Evolutionary conservation across 78 protist species (phyloP), one percentile per base, ranked within the genome.

Genomic region (Mantamonas sphyraenae): DNA sequence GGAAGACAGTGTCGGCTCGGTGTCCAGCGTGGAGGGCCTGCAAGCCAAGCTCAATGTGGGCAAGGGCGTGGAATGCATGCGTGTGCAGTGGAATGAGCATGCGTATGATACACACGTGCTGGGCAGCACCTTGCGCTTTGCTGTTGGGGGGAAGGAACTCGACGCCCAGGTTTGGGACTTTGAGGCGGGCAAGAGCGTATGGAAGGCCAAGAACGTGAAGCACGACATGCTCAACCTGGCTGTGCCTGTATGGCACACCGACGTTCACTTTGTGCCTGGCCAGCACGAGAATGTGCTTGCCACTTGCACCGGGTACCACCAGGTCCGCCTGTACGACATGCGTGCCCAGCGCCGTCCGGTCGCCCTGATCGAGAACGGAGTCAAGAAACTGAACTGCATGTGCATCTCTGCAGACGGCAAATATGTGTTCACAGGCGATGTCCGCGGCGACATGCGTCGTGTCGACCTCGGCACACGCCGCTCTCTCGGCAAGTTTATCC

Each of bases 241-340:
- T 10, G 65, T 60, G n/a, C 65, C 65, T 12, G 34, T 60, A 14
- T 60, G 65, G 65, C 24, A 9, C 10, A 24, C 50, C 30, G 65
- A 2, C 50, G 16, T 35, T 3, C 2, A 3, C 24, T 1, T 60
- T 17, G 12, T 2, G 3, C 28, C 10, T 37, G 22, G 33, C 3
- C 24, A 4, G 34, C 33, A 38, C 30, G n/a, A n/a, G n/a, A n/a
- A n/a, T n/a, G 4, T 17, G 30, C 43, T 60, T 30, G 65, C 30
- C 28, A 22, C 16, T 14, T 3, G 31, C 50, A 17, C 28, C 16
- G 65, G 65, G 35, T 60, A 37, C 47, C 50, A 37, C 24, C 24
- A 3, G 33, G 65, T 60, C 30, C 65, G 65, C 0, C 50, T 60
- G 30, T 60, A 60, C 30, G 65, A 60, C 30, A 12, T 19, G 28